phyloP scores from a whole-genome alignment of 129 eudicot genomes.

The Helichrysum umbraculigerum region DNA sequence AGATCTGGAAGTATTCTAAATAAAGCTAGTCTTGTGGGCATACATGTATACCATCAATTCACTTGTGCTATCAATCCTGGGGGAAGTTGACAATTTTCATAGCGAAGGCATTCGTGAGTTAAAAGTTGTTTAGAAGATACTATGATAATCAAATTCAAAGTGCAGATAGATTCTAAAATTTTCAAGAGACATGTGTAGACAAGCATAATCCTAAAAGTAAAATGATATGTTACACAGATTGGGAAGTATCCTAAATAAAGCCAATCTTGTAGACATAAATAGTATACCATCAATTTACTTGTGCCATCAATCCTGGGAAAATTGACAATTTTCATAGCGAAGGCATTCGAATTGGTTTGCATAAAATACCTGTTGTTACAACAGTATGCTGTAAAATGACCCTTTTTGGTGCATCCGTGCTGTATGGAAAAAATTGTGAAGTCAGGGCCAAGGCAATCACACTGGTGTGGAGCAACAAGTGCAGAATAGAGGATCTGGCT shows the following conservation, averaged over 20 bases:
- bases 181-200: background rate
- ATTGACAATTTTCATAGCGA: background rate
- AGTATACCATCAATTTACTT: background rate
- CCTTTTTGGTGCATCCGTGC: slow-evolving; percentile 77
- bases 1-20: background rate
- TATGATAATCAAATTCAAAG: background rate
- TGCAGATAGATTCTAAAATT: background rate
- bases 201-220: background rate
- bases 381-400: slow-evolving; percentile 74
- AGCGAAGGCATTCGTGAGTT: background rate
- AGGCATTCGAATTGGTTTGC: background rate
- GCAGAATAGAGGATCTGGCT: slow-evolving; percentile 59
- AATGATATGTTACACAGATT: slow-evolving; percentile 10
- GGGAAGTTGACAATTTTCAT: too few relatives aligned
- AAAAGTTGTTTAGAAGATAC: slow-evolving; percentile 8
- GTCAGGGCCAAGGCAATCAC: slow-evolving; percentile 75
- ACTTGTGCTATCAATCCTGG: too few relatives aligned
- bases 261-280: background rate
- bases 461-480: slow-evolving; percentile 58
- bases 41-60: background rate
- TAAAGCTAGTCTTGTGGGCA: background rate
- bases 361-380: slow-evolving; percentile 53
- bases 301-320: background rate
- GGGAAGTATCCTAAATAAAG: background rate
- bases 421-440: slow-evolving; percentile 83